Evolutionary conservation across 1,284 basidiomycete genomes (phyloP), one percentile per base, ranked within the genome.

Genomic region (Cryptococcus sp.): DNA sequence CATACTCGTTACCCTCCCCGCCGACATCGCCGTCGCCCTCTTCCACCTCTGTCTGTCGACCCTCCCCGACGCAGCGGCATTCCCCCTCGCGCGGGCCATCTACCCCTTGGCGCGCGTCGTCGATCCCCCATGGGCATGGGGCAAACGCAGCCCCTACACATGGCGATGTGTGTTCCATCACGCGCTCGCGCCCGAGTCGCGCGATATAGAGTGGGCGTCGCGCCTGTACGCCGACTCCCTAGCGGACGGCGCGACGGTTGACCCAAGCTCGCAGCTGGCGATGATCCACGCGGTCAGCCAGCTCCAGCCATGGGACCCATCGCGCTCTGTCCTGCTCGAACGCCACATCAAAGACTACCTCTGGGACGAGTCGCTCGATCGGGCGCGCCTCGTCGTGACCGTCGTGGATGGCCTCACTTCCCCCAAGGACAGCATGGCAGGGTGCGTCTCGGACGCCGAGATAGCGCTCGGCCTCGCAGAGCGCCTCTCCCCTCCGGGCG

Each of bases 331-430:
- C 28, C 61, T 75, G 9, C 62, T 75, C 11, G 72, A 75, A 36
- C 59, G 73, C 7, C 67, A 75, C 55, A 55, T 75, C 57, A 68
- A 67, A 33, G 73, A 73, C 56, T 70, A 66, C 35, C 52, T 70
- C 1, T 69, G 63, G 58, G 40, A 61, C n/a, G 55, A 61, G 4
- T 51, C 55, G 11, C 50, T 47, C 40, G 46, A 7, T 24, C 44
- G 21, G 12, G 45, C 48, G 3, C 50, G 55, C 0, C 56, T 73
- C 15, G 60, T 70, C n/a, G 18, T 37, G 8, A 65, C 69, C 8
- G 28, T 75, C 3, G 60, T 66, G 0, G 39, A 59, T n/a, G 71
- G 71, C 0, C 40, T 49, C 11, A 33, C 28, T 33, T 5, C 28
- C 9, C 28, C 28, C 28, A 33, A 33, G 28, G 5, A 72, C 38